Evolutionary conservation across 495 filamentous ascomycete species (phyloP).

Genomic region (Aeminium ludgeri): DNA sequence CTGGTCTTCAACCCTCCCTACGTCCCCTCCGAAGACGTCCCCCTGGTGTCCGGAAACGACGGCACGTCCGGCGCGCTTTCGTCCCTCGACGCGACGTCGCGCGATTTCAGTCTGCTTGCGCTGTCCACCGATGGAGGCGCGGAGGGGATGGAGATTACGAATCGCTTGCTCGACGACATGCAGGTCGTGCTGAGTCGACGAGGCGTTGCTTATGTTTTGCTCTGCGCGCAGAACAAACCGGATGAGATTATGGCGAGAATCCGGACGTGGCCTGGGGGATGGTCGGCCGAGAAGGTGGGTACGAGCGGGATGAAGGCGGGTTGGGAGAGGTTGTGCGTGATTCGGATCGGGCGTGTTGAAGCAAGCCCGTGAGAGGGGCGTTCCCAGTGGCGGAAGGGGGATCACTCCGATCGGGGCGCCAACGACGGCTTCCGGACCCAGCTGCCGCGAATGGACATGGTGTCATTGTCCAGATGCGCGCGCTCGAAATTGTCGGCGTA

Average conservation of each 20-base stretch:
- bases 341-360: slow-evolving; percentile 49
- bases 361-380: too few relatives aligned
- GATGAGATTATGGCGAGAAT: slow-evolving; percentile 55
- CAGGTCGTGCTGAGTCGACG: slow-evolving; percentile 42
- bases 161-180: slow-evolving; percentile 52
- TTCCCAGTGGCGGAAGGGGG: slow-evolving; percentile 20
- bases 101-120: slow-evolving; percentile 63
- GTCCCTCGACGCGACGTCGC: slow-evolving; percentile 32
- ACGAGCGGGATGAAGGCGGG: slow-evolving; percentile 71
- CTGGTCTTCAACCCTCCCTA: slow-evolving; percentile 95
- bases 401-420: background rate
- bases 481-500: slow-evolving; percentile 4
- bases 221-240: slow-evolving; percentile 76
- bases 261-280: slow-evolving; percentile 34
- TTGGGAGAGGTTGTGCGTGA: slow-evolving; percentile 76
- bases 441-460: too few relatives aligned
- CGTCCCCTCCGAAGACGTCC: slow-evolving; percentile 67
- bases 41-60: slow-evolving; percentile 16
- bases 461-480: slow-evolving; percentile 1
- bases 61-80: slow-evolving; percentile 19
- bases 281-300: slow-evolving; percentile 65
- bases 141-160: slow-evolving; percentile 87
- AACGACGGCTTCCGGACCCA: background rate
- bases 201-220: slow-evolving; percentile 74
- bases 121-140: slow-evolving; percentile 74